Evolutionary conservation across 2,329 filamentous ascomycete species (phyloP), one percentile per base, ranked within the genome.

Genomic region (Lachnellula hyalina): DNA sequence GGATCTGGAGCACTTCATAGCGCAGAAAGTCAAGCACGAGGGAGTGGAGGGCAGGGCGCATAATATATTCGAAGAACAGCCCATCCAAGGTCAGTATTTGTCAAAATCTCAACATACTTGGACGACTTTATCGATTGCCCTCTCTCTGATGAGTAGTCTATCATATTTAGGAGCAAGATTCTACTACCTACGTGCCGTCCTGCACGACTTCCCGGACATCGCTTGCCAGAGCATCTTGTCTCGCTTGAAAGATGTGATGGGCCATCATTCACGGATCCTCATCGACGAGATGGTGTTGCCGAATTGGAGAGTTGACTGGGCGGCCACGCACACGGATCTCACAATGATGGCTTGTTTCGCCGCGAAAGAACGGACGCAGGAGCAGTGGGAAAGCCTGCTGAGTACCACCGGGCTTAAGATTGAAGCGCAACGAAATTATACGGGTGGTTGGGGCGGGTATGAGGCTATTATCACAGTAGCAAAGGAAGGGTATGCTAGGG

Each of bases 281-380:
- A 64, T 74, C 3, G 67, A 72, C 40, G 65, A 74, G 63, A 63
- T 63, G 25, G 53, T 72, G n/a, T 60, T 72, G 14, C 68, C 61
- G 17, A 61, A 58, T 7, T 32, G 62, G 5, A 66, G 63, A 19
- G 65, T 69, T 1, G 63, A 64, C 15, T 58, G 61, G 7, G 63
- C 65, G 14, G 68, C 69, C 2, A 70, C 69, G 1, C 65, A 64
- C 0, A 66, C 69, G 9, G 71, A 73, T 49, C 58, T 73, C 1
- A 64, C 64, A 2, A 70, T 72, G 68, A 67, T 73, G 66, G 64
- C 64, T 1, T 67, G 61, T n/a, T 45, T 70, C 21, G 60, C 67
- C 1, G 61, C 68, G 0, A 65, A 67, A 11, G 70, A 73, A 56
- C 64, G 71, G 36, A 67, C 65, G 0, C 70, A 70, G 45, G 47